A percentile compares a stretch with the other conserved stretches of the same genome.
Conservation (phyloP, 2,329 filamentous ascomycete genomes). For the Aspergillus tanneri region DNA sequence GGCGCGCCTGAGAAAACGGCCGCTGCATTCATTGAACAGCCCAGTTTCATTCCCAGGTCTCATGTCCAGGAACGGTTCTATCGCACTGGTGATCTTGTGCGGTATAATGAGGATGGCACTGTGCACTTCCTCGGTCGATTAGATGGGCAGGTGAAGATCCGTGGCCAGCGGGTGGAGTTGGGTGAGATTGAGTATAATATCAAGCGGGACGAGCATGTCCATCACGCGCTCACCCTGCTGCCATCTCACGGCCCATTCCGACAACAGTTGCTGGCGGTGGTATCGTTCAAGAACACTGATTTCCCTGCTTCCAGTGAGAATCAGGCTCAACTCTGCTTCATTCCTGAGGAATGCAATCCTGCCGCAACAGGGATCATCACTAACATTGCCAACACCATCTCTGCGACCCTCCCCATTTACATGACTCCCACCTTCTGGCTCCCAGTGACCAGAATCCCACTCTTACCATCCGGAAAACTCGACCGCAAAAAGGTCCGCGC, state of each 20-base stretch:
- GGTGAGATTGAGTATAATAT: conserved; percentile 29
- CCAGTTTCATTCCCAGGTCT: conserved; percentile 2
- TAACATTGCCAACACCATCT: conserved; percentile 5
- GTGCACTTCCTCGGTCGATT: conserved; percentile 25
- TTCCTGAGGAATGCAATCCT: conserved; percentile 5
- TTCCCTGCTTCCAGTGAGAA: conserved; percentile 14
- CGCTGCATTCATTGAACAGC: conserved; percentile 6
- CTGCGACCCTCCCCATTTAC: conserved; percentile 8
- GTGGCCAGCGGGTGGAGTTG: conserved; percentile 33
- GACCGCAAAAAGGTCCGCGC: conserved; percentile 10
- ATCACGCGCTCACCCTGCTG: conserved; percentile 42
- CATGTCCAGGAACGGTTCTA: conserved; percentile 19
- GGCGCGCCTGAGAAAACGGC: conserved; percentile 8
- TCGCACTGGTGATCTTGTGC: conserved; percentile 27
- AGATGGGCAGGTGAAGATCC: conserved; percentile 31
- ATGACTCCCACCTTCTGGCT: conserved; percentile 13
- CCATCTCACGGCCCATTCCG: conserved; percentile 52
- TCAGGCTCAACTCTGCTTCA: not conserved
- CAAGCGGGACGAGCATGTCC: conserved; percentile 35
- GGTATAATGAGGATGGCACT: conserved; percentile 19
- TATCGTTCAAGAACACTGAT: too few relatives aligned
- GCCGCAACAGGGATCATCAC: conserved; percentile 8
- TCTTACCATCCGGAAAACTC: conserved; percentile 10
- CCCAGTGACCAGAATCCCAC: conserved; percentile 7
- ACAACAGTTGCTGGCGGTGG: too few relatives aligned